Evolutionary conservation across 2,329 filamentous ascomycete species (phyloP).

Genomic region (Cladophialophora exuberans): DNA sequence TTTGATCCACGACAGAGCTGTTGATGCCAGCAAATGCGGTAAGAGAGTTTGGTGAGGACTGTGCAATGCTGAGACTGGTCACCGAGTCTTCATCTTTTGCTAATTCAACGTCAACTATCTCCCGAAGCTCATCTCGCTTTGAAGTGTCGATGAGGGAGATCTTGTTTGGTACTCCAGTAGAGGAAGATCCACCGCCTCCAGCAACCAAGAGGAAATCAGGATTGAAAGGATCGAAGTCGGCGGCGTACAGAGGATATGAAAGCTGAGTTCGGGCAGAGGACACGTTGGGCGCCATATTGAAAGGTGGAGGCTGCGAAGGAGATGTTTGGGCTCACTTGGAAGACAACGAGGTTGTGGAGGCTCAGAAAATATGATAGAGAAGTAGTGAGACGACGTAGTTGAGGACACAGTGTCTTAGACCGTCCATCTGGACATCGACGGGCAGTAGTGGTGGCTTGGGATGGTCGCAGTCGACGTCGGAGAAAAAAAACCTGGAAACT

Average conservation of each 20-base stretch:
- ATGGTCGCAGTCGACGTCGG: too few species aligned
- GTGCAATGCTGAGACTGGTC: slow-evolving; percentile 75
- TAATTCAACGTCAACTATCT: slow-evolving; percentile 74
- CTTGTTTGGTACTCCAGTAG: slow-evolving; percentile 82
- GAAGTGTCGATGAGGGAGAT: slow-evolving; percentile 75
- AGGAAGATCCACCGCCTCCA: slow-evolving; percentile 82
- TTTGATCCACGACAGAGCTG: slow-evolving; percentile 71
- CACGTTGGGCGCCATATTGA: slow-evolving; percentile 25
- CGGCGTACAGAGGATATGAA: slow-evolving; percentile 81
- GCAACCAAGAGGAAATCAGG: slow-evolving; percentile 76
- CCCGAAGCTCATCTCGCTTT: slow-evolving; percentile 63
- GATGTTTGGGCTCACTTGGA: too few species aligned
- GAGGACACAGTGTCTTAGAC: too few species aligned
- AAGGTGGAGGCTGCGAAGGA: too few species aligned
- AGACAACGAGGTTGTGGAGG: neutral
- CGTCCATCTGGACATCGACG: too few species aligned
- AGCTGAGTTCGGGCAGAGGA: slow-evolving; percentile 46
- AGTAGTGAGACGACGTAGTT: too few species aligned
- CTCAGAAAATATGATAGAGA: neutral
- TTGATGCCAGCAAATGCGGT: slow-evolving; percentile 79
- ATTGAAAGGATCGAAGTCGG: slow-evolving; percentile 85
- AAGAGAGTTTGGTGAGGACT: slow-evolving; percentile 56
- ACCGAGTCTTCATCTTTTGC: slow-evolving; percentile 87
- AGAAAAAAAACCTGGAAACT: too few species aligned
- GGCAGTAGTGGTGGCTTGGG: too few species aligned